Evolutionary conservation across 768 basidiomycete genomes (phyloP).

Genomic region (Xanthoconium purpureum): DNA sequence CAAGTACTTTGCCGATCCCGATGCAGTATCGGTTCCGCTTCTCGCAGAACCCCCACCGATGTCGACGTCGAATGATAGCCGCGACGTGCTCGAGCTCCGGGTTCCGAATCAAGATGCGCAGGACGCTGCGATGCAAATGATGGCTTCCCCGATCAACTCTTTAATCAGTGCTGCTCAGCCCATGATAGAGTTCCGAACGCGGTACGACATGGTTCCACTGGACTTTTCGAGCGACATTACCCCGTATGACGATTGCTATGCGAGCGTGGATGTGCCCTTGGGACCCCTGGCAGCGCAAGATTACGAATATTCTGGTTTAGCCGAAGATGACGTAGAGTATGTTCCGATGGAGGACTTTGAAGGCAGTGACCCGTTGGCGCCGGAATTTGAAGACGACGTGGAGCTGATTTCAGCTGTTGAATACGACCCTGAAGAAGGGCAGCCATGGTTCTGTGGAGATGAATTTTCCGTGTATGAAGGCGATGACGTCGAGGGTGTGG

Average conservation of each 20-base stretch:
- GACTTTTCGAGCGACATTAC: slow-evolving; percentile 15
- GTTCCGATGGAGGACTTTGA: not conserved
- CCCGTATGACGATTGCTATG: slow-evolving; percentile 1
- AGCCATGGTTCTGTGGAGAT: not conserved
- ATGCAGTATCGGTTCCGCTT: not conserved
- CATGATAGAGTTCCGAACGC: slow-evolving; percentile 4
- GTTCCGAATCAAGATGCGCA: not conserved
- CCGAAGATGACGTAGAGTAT: slow-evolving; percentile 1
- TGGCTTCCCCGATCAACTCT: not conserved
- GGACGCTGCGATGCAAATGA: not conserved
- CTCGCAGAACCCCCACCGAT: not conserved
- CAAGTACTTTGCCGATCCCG: slow-evolving; percentile 4
- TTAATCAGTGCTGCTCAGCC: not conserved
- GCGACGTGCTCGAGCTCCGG: not conserved
- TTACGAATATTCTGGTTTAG: not conserved
- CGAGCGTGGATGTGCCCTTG: not conserved
- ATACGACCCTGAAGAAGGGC: not conserved
- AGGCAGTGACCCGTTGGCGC: slow-evolving; percentile 1
- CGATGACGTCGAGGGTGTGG: not conserved
- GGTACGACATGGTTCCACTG: slow-evolving; percentile 10
- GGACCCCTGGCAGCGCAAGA: not conserved
- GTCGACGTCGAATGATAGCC: not conserved
- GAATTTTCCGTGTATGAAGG: slow-evolving; percentile 1
- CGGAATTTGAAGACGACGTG: slow-evolving; percentile 1
- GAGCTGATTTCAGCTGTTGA: not conserved